These are phyloP conservation scores for Alternaria incomplexa DNA, from an alignment of 2,329 filamentous ascomycete genomes.

Conservation along the genomic window DNA sequence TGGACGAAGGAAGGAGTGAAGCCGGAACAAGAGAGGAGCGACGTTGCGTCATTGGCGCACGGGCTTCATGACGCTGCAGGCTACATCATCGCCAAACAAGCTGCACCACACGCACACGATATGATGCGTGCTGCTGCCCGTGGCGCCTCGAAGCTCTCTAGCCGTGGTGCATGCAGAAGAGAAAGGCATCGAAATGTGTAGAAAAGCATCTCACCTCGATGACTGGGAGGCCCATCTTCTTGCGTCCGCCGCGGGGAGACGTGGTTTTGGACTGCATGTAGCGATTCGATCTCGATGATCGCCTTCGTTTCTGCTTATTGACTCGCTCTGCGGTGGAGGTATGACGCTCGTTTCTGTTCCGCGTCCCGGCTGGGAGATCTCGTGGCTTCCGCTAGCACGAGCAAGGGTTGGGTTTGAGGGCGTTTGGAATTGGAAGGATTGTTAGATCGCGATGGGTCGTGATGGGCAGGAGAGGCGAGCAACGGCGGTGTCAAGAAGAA, in stretches of 20 bases:
- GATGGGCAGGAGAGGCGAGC: slow-evolving; percentile 1
- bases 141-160: not conserved
- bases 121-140: slow-evolving; percentile 8
- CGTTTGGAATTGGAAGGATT: not conserved
- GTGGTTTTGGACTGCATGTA: slow-evolving; percentile 28
- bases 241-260: slow-evolving; percentile 20
- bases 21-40: slow-evolving; percentile 33
- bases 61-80: slow-evolving; percentile 31
- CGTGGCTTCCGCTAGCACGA: slow-evolving; percentile 19
- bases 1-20: slow-evolving; percentile 14
- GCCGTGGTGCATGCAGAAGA: not conserved
- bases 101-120: slow-evolving; percentile 17
- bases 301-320: slow-evolving; percentile 6
- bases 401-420: slow-evolving; percentile 5
- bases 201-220: slow-evolving; percentile 40
- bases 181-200: not conserved
- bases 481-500: not conserved
- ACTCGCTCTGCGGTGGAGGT: slow-evolving; percentile 19
- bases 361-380: slow-evolving; percentile 29
- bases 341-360: slow-evolving; percentile 35
- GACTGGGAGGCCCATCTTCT: slow-evolving; percentile 36
- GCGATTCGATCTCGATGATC: slow-evolving; percentile 1
- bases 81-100: slow-evolving; percentile 33
- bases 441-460: not conserved
- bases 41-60: slow-evolving; percentile 14